Evolutionary conservation across 75 land plant species (phyloP).

Genomic region (Sequoia sempervirens): DNA sequence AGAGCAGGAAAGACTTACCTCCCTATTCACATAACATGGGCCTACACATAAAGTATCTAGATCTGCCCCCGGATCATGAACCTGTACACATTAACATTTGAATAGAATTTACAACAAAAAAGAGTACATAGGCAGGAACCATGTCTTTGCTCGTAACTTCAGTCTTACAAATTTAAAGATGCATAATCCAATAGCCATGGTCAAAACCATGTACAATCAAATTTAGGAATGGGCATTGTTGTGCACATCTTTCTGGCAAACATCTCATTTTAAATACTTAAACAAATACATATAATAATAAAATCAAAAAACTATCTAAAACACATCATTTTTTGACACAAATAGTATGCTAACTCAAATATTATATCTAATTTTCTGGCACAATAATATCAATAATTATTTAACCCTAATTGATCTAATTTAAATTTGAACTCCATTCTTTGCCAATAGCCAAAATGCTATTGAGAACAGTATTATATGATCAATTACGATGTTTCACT

Average conservation of each 20-base stretch:
- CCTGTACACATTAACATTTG: slow-evolving; percentile 29
- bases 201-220: background rate
- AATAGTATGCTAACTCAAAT: too few relatives aligned
- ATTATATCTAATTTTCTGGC: too few relatives aligned
- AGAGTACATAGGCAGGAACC: background rate
- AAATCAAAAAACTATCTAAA: background rate
- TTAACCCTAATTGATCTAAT: background rate
- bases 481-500: background rate
- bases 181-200: background rate
- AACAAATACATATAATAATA: background rate
- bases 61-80: slow-evolving; percentile 93
- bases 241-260: background rate
- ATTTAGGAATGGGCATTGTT: background rate
- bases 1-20: slow-evolving; percentile 34
- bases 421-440: background rate
- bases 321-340: background rate
- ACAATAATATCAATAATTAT: background rate
- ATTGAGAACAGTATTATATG: background rate
- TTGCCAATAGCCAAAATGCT: background rate
- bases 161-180: background rate
- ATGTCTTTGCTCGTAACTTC: background rate
- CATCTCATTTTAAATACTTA: background rate
- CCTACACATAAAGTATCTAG: slow-evolving; percentile 94
- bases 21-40: slow-evolving; percentile 74
- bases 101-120: background rate